Base-by-base conservation (phyloP, 148 eudicot genomes). In the Pouteria glomerata region DNA sequence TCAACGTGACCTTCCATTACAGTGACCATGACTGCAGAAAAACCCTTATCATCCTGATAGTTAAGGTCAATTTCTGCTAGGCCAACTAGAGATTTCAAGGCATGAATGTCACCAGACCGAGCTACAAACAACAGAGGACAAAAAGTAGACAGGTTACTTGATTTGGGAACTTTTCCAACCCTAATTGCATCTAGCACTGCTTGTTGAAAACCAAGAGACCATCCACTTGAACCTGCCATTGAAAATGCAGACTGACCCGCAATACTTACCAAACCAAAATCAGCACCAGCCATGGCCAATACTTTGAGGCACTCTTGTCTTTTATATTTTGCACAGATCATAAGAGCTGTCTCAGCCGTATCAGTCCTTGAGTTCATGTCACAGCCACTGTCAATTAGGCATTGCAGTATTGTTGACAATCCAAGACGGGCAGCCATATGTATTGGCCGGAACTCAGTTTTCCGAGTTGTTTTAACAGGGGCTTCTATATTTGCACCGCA, bases 351-450 rank as follows among this genome's bases (percentile, higher is more conserved):
- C 16, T 91, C 96, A 26, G 87, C 96, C 1, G 79, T 57, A 44
- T 78, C 79, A 18, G 93, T 85, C 69, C 29, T 79, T 1, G 97
- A 83, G 77, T 91, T 80, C 34, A 94, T 30, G 48, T 94, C 89
- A 72, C 93, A 83, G 3, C 91, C 90, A 51, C 83, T 80, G 31
- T 88, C 85, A 50, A 94, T 76, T 8, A 94, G 73, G 74, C 78
- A 68, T 53, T 75, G 79, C 35, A 91, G 81, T 56, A 89, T 70
- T 11, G 80, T 50, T 35, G 85, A 50, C 2, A 44, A 52, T 26
- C 98, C 97, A 29, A 87, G 86, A 11, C 96, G 91, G 34, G 89
- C 85, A 72, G 98, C 90, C 87, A 94, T 82, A 76, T 94, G 98
- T 56, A 94, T 77, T 6, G 96, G 86, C 21, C 82, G 86, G 69